Evolutionary conservation across 306 rosid genomes (phyloP).

Genomic region (Sphenostylis stenocarpa): DNA sequence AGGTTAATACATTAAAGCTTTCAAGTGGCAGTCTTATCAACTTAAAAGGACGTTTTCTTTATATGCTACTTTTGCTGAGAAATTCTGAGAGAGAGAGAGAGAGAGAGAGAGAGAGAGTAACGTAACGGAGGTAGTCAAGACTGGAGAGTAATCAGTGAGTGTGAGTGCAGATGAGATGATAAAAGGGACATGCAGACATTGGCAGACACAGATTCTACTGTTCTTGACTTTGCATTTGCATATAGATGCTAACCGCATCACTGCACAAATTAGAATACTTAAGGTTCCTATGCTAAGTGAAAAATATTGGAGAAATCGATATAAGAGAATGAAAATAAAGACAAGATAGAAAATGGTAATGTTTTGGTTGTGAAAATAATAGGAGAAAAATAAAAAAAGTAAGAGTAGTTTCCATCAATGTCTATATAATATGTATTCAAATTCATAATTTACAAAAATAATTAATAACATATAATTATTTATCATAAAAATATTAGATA

Average conservation of each 20-base stretch:
- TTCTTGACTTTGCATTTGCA: neutral
- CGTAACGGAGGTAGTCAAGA: neutral
- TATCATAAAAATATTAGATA: too few species aligned
- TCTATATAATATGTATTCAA: too few species aligned
- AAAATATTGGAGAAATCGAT: neutral
- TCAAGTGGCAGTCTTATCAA: constrained; percentile 5
- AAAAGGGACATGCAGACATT: neutral
- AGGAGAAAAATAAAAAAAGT: too few species aligned
- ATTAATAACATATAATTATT: too few species aligned
- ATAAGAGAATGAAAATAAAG: too few species aligned
- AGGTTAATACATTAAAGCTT: neutral
- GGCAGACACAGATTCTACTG: neutral
- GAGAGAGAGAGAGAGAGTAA: neutral
- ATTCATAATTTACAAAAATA: too few species aligned
- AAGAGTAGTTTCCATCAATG: too few species aligned
- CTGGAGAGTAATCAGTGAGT: neutral
- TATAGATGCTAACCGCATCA: neutral
- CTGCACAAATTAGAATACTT: neutral
- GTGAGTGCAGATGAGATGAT: neutral
- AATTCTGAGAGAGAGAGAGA: neutral
- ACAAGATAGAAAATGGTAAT: too few species aligned
- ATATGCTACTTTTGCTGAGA: neutral
- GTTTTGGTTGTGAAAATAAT: too few species aligned
- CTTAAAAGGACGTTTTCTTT: constrained; percentile 16
- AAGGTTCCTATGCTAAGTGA: too few species aligned